These are phyloP conservation scores for Mucor circinelloides DNA, from an alignment of 371 early-diverging fungal species.

Conservation along the genomic window DNA sequence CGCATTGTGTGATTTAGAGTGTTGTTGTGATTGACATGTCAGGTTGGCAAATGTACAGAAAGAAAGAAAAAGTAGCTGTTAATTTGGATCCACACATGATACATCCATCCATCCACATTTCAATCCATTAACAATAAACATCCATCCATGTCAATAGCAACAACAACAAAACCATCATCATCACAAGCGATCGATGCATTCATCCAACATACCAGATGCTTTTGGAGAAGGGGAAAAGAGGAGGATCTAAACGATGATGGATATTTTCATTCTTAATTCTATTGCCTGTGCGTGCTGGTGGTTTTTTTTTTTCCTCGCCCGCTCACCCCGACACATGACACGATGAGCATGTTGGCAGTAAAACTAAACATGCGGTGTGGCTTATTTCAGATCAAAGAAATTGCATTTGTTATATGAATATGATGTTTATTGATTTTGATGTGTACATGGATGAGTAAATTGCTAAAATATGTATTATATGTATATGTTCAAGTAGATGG, in stretches of 20 bases:
- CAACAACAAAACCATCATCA: neutral
- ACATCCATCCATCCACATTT: constrained; percentile 29
- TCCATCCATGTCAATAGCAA: constrained; percentile 6
- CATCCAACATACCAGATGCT: constrained; percentile 33
- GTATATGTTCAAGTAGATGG: neutral
- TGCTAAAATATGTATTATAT: neutral
- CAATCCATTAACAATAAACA: constrained; percentile 1
- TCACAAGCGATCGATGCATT: neutral
- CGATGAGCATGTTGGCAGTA: neutral
- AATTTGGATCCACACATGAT: neutral
- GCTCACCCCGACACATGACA: neutral
- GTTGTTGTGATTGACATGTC: neutral
- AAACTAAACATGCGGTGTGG: neutral
- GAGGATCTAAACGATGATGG: constrained; percentile 20
- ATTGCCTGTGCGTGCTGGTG: neutral
- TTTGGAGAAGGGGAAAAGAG: constrained; percentile 39
- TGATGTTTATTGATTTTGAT: neutral
- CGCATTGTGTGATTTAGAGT: neutral
- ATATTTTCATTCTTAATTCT: constrained; percentile 1
- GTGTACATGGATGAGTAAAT: neutral
- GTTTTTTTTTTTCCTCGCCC: constrained; percentile 1
- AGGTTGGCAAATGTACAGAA: neutral
- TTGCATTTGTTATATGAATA: neutral
- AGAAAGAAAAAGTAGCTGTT: neutral
- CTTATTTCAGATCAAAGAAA: neutral